A percentile compares a stretch with the other conserved stretches of the same genome.
Evolutionary conservation across 441 rosid genomes (phyloP).

Genomic region (Bruguiera hainesii): DNA sequence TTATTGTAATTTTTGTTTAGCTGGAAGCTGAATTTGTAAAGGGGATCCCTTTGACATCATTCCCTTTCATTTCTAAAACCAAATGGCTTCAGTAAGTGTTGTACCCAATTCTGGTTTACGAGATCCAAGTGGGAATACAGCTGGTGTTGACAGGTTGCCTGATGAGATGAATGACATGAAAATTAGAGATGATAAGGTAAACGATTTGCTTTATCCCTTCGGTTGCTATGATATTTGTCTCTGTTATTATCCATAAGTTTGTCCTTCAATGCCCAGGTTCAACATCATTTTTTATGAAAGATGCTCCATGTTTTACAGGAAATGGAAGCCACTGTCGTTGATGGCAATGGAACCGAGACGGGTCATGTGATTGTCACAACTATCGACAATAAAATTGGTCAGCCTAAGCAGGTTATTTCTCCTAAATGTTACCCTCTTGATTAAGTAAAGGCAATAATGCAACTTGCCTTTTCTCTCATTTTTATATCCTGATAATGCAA

Average conservation of each 20-base stretch:
- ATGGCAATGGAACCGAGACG: conserved; percentile 73
- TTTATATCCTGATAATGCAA: conserved; percentile 9
- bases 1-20: conserved; percentile 19
- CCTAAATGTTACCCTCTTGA: not conserved
- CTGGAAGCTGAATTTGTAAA: conserved; percentile 27
- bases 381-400: conserved; percentile 70
- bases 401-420: conserved; percentile 62
- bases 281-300: conserved; percentile 13
- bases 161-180: conserved; percentile 91
- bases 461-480: not conserved
- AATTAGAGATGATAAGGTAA: conserved; percentile 54
- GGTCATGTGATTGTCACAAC: conserved; percentile 83
- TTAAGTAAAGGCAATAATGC: not conserved
- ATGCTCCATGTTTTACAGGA: conserved; percentile 45
- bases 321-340: conserved; percentile 65
- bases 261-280: not conserved
- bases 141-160: conserved; percentile 73
- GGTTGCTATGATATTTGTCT: not conserved
- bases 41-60: conserved; percentile 13
- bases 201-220: not conserved
- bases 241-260: not conserved
- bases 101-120: conserved; percentile 51
- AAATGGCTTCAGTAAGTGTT: conserved; percentile 70
- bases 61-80: conserved; percentile 6
- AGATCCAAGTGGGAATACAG: conserved; percentile 44